phyloP scores from a whole-genome alignment of 768 basidiomycete species.

The Rhodosporidiobolus odoratus region DNA sequence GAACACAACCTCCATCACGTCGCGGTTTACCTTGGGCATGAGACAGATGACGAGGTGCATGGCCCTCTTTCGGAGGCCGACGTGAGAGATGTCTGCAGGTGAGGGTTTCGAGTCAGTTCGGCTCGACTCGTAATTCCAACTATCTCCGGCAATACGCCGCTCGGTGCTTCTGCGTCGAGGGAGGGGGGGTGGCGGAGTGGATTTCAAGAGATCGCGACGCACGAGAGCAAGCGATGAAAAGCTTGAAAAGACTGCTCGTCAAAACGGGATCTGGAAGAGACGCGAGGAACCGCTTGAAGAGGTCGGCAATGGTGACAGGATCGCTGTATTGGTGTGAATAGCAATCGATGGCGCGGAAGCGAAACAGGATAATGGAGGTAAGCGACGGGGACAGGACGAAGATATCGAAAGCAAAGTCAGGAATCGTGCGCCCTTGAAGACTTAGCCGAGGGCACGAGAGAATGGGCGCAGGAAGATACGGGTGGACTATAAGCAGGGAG shows the following conservation, averaged over 20 bases:
- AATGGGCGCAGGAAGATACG: too few species aligned
- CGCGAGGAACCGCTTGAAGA: slow-evolving; percentile 23
- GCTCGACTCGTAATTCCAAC: too few species aligned
- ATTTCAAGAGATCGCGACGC: neutral
- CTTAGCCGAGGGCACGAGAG: too few species aligned
- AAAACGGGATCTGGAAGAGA: slow-evolving; percentile 25
- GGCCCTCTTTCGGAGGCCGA: slow-evolving; percentile 2
- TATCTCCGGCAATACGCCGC: too few species aligned
- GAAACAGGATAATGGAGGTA: neutral
- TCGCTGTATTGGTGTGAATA: slow-evolving; percentile 5
- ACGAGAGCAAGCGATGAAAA: slow-evolving; percentile 30
- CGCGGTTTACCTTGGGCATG: slow-evolving; percentile 32
- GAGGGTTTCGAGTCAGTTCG: neutral
- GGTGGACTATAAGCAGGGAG: neutral
- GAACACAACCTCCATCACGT: slow-evolving; percentile 31
- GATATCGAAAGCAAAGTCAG: neutral
- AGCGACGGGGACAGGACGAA: neutral
- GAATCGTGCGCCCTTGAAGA: too few species aligned
- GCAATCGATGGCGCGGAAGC: neutral
- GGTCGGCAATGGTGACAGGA: slow-evolving; percentile 25
- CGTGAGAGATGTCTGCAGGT: slow-evolving; percentile 23
- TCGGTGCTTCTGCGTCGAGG: too few species aligned
- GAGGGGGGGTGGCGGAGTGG: neutral
- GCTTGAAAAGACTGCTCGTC: slow-evolving; percentile 21
- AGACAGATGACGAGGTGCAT: slow-evolving; percentile 35